A percentile compares a stretch with the other conserved stretches of the same genome.
These are phyloP conservation scores for Hymenoscyphus linearis DNA, from an alignment of 2,329 filamentous ascomycete species.

Conservation along the genomic window DNA sequence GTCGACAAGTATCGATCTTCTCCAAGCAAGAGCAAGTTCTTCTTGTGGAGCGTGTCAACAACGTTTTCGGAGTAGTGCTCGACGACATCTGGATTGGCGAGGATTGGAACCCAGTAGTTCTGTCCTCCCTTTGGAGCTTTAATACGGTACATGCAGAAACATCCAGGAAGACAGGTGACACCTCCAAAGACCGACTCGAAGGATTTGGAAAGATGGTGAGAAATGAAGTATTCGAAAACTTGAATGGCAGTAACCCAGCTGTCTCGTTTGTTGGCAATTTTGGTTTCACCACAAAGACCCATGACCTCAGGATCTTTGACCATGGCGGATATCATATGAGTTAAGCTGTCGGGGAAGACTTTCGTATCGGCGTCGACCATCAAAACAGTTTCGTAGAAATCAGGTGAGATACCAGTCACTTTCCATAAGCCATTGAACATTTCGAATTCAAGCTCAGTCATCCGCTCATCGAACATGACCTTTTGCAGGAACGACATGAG, in stretches of 20 bases:
- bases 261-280: conserved; percentile 96
- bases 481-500: conserved; percentile 99
- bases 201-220: conserved; percentile 91
- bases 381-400: conserved; percentile 96
- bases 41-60: conserved; percentile 96
- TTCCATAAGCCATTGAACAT: conserved; percentile 99
- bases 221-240: conserved; percentile 99
- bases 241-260: conserved; percentile 98
- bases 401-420: conserved; percentile 94
- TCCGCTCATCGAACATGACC: conserved; percentile 99
- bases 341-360: conserved; percentile 95
- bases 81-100: conserved; percentile 96
- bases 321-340: conserved; percentile 99
- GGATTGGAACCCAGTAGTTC: conserved; percentile 98
- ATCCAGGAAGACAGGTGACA: conserved; percentile 96
- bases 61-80: conserved; percentile 99
- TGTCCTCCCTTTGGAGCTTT: conserved; percentile 97
- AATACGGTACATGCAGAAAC: conserved; percentile 99
- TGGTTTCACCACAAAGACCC: conserved; percentile 97
- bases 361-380: conserved; percentile 99
- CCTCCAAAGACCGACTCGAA: conserved; percentile 98
- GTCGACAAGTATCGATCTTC: conserved; percentile 95
- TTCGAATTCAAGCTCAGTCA: conserved; percentile 98
- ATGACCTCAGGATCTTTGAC: conserved; percentile 99
- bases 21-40: conserved; percentile 85